Evolutionary conservation across 352 stramenopile species (phyloP).

Genomic region (Globisporangium polare): DNA sequence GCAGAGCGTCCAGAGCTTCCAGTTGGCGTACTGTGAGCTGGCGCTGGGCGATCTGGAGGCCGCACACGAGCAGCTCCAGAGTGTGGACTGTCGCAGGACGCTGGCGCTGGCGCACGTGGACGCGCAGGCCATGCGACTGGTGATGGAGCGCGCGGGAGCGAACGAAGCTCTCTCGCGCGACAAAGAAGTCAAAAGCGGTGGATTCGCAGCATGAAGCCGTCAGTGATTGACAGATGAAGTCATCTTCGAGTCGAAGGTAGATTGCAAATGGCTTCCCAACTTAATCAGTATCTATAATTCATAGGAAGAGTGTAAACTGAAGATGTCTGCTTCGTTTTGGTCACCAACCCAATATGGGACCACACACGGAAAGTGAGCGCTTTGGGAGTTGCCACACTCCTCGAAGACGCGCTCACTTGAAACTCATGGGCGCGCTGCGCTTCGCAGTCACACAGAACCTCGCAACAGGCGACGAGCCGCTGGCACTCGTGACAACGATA

Average conservation of each 20-base stretch:
- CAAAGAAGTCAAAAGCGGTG: background rate
- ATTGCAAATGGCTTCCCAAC: background rate
- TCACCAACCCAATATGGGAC: too few relatives aligned
- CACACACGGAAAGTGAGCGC: too few relatives aligned
- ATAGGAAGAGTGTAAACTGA: background rate
- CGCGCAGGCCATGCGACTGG: conserved; percentile 3
- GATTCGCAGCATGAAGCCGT: background rate
- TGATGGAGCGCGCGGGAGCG: background rate
- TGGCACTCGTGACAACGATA: too few relatives aligned
- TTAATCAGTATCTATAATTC: too few relatives aligned
- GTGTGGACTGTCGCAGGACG: conserved; percentile 6
- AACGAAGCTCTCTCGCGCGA: background rate
- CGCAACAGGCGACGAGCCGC: too few relatives aligned
- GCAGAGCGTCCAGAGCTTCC: conserved; percentile 23
- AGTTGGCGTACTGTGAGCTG: conserved; percentile 31
- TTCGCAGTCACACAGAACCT: too few relatives aligned
- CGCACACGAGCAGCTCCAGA: conserved; percentile 8
- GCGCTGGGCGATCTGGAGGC: conserved; percentile 11
- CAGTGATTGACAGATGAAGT: background rate
- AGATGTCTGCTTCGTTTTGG: too few relatives aligned
- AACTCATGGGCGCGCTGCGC: too few relatives aligned
- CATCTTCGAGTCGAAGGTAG: too few relatives aligned
- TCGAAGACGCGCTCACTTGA: too few relatives aligned
- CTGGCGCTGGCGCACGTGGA: conserved; percentile 14
- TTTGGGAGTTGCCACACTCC: too few relatives aligned